Percentiles rank a stretch among this genome's conserved stretches.
These are phyloP conservation scores for Talaromyces trachyspermus DNA, from an alignment of 495 filamentous ascomycete genomes.

Conservation along the genomic window DNA sequence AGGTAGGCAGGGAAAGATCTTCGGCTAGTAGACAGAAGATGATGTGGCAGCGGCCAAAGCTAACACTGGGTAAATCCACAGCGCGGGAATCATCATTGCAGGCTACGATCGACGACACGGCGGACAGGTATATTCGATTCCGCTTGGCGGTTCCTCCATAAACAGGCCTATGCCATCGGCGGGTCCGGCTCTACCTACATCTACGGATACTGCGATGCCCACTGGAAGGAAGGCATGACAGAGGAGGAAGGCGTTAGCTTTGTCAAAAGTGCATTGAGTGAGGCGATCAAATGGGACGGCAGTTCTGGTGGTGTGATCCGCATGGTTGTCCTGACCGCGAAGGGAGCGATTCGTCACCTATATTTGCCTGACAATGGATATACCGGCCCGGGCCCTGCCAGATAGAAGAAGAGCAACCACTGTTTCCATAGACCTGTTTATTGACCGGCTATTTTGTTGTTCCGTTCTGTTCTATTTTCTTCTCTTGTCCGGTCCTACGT, in stretches of 20 bases:
- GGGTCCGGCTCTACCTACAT: constrained; percentile 98
- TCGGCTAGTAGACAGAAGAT: background rate
- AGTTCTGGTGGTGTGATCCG: constrained; percentile 97
- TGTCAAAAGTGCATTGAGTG: constrained; percentile 79
- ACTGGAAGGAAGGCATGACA: constrained; percentile 94
- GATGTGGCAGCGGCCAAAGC: background rate
- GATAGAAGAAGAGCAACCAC: constrained; percentile 1
- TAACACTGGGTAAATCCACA: constrained; percentile 21
- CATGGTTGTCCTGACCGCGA: constrained; percentile 86
- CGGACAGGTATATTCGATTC: constrained; percentile 95
- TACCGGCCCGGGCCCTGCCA: constrained; percentile 46
- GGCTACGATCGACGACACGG: constrained; percentile 91
- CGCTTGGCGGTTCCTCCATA: constrained; percentile 96
- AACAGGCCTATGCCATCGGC: constrained; percentile 91
- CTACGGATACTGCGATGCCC: constrained; percentile 94
- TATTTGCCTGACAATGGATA: constrained; percentile 87
- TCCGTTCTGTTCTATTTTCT: background rate
- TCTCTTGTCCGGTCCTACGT: too few species aligned
- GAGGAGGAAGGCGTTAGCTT: constrained; percentile 89
- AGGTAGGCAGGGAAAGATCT: constrained; percentile 44
- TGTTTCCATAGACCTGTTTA: background rate
- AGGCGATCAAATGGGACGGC: constrained; percentile 99
- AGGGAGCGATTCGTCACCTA: constrained; percentile 81
- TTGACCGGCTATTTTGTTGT: background rate
- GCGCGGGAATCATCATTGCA: constrained; percentile 95